Percentiles rank a stretch among this genome's conserved stretches.
These are phyloP conservation scores for Magnusiomyces ingens DNA, from an alignment of 1,139 yeast genomes.

Conservation along the genomic window DNA sequence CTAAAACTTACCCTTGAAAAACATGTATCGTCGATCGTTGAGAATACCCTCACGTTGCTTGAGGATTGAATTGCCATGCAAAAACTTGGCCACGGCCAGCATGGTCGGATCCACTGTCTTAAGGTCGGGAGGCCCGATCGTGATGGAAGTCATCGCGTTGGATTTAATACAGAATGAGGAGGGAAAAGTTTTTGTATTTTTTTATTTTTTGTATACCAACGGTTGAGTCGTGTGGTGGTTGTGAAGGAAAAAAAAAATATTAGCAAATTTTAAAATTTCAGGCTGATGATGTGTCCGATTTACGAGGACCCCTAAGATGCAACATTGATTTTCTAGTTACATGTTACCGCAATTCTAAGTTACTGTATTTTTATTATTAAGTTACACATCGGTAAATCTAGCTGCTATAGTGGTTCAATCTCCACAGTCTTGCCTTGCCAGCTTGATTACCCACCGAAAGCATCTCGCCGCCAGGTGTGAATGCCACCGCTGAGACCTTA, in stretches of 20 bases:
- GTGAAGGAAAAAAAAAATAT: not conserved
- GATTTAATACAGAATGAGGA: too few species aligned
- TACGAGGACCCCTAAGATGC: not conserved
- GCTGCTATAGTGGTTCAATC: constrained; percentile 59
- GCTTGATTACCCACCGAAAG: constrained; percentile 84
- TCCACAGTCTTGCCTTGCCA: constrained; percentile 88
- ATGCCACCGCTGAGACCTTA: constrained; percentile 73
- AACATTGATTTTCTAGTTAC: not conserved
- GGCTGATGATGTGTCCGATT: not conserved
- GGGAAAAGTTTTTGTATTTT: too few species aligned
- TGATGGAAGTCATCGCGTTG: constrained; percentile 21
- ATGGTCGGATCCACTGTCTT: constrained; percentile 38
- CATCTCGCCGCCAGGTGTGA: constrained; percentile 78
- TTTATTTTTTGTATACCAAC: too few species aligned
- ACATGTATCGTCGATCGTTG: constrained; percentile 63
- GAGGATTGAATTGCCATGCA: constrained; percentile 56
- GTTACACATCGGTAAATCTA: not conserved
- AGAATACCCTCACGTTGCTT: constrained; percentile 78
- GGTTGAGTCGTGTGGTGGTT: constrained; percentile 1
- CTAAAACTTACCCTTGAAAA: constrained; percentile 52
- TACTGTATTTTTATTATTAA: too few species aligned
- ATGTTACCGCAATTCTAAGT: too few species aligned
- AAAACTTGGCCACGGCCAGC: constrained; percentile 59
- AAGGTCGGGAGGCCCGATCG: constrained; percentile 33
- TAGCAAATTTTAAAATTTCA: constrained; percentile 12